phyloP scores from a whole-genome alignment of 2,329 filamentous ascomycete species.

The Tolypocladium pustulatum region DNA sequence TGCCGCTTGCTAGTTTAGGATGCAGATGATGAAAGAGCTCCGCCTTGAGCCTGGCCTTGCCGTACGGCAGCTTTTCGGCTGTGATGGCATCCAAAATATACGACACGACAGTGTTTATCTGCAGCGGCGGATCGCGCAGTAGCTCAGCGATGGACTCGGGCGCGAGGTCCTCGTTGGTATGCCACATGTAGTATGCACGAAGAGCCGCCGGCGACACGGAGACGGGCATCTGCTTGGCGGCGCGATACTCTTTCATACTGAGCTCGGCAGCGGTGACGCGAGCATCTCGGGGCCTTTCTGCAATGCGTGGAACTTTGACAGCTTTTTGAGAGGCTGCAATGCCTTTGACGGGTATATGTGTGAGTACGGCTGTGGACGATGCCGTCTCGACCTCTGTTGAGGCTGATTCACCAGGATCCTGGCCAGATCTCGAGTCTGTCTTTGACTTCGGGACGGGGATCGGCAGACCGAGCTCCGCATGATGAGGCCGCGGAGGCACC shows the following conservation, averaged over 20 bases:
- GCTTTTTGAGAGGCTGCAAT: conserved; percentile 6
- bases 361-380: not conserved
- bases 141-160: conserved; percentile 40
- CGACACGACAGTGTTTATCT: conserved; percentile 39
- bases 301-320: not conserved
- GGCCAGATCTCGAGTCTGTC: not conserved
- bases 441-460: conserved; percentile 36
- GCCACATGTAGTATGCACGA: conserved; percentile 56
- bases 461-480: conserved; percentile 55
- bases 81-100: conserved; percentile 50
- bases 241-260: conserved; percentile 24
- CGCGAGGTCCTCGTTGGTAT: conserved; percentile 35
- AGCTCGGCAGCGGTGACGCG: conserved; percentile 33
- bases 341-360: not conserved
- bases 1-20: conserved; percentile 5
- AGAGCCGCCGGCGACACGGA: conserved; percentile 25
- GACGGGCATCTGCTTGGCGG: conserved; percentile 12
- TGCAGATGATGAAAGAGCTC: conserved; percentile 31
- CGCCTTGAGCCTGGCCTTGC: conserved; percentile 29
- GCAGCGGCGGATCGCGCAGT: conserved; percentile 50
- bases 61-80: conserved; percentile 38
- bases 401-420: not conserved
- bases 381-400: not conserved
- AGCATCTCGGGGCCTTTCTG: conserved; percentile 18
- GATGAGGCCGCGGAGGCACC: conserved; percentile 57